Evolutionary conservation across 108 stramenopile genomes (phyloP).

Genomic region (Aurantiochytrium sp.): DNA sequence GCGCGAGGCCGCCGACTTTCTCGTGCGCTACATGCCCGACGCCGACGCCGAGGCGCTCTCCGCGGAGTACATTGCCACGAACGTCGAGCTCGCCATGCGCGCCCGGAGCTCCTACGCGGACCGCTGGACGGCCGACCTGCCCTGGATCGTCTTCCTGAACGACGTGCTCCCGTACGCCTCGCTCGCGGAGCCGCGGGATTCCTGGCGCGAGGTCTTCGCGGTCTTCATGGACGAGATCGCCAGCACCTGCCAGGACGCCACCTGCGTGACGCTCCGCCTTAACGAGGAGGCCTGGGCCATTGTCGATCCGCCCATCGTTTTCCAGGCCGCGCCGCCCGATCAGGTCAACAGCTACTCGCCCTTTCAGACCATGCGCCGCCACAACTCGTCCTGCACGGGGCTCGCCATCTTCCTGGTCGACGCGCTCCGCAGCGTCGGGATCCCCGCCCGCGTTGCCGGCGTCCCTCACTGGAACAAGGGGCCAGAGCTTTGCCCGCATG

Average conservation of each 20-base stretch:
- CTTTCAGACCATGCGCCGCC: constrained; percentile 6
- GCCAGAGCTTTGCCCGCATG: background rate
- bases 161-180: constrained; percentile 6
- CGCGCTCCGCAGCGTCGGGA: background rate
- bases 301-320: background rate
- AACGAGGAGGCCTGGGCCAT: background rate
- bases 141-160: background rate
- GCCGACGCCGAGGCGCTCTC: too few relatives aligned
- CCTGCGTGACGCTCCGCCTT: background rate
- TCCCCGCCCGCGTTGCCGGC: background rate
- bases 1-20: too few relatives aligned
- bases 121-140: background rate
- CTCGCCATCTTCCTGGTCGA: constrained; percentile 12
- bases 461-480: constrained; percentile 15
- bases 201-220: background rate
- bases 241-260: background rate
- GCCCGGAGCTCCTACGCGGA: background rate
- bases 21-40: too few relatives aligned
- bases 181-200: background rate
- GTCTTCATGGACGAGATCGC: background rate
- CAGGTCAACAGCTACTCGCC: constrained; percentile 20
- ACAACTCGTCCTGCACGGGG: constrained; percentile 19
- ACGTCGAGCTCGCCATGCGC: background rate
- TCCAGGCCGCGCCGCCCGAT: background rate
- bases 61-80: background rate